Base-by-base conservation (phyloP, 2,329 filamentous ascomycete genomes). In the Colletotrichum sp. region DNA sequence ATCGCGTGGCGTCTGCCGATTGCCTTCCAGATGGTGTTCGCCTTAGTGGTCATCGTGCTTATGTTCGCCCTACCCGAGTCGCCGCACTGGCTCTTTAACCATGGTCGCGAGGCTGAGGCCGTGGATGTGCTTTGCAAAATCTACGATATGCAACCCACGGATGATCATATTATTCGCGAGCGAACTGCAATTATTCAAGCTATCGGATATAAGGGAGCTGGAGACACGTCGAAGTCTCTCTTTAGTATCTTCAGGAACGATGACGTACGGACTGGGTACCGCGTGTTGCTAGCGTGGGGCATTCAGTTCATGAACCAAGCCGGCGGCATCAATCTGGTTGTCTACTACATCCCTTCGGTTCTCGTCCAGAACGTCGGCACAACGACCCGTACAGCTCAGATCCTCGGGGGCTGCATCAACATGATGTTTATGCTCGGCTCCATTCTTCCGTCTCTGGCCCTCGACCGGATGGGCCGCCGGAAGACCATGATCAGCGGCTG, bases 1-100 rank as follows among this genome's bases (percentile, higher is more conserved):
- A 77, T 82, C 21, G 79, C 79, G 0, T 82, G 80, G 80, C 76
- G 79, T 1, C 78, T 81, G 21, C 80, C 80, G 0, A 52, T 52
- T 21, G 44, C 44, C 44, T n/a, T 52, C 8, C 44, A 52, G n/a
- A 21, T 13, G n/a, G 44, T 21, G n/a, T n/a, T 52, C 18, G 44
- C 44, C 16, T n/a, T 52, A 1, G 18, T 18, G 8, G 18, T 52
- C 44, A 52, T 52, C 18, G n/a, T 52, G 1, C 44, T 52, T 0
- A 21, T 52, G 18, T 21, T 52, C 18, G 18, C 44, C 8, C 44
- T 52, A 9, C 44, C 44, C 18, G 44, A 52, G 44, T 52, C 44
- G 18, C 44, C 44, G 0, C 44, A 21, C 16, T 52, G 44, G 44
- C 44, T 52, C 8, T 52, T 52, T 4, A 52, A 21, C 8, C 44